Conservation (phyloP, 345 rosid genomes). For the Eutrema yunnanense region DNA sequence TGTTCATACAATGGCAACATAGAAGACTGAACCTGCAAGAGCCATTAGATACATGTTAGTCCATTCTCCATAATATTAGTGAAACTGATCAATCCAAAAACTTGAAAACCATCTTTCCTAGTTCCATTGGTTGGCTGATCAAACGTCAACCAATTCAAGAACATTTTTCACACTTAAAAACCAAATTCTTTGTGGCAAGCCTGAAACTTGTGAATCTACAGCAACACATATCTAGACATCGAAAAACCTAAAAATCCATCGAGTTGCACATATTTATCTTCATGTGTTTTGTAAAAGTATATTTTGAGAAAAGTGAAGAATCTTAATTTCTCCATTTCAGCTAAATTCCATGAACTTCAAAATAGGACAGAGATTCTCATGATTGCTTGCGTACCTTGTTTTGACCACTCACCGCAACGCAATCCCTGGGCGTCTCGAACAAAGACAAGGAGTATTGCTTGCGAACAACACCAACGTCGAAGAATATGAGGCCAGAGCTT, state of each 20-base stretch:
- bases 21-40: slow-evolving; percentile 9
- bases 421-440: slow-evolving; percentile 80
- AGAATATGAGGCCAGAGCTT: slow-evolving; percentile 74
- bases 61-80: background rate
- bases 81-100: too few relatives aligned
- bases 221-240: too few relatives aligned
- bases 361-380: background rate
- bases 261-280: too few relatives aligned
- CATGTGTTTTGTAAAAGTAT: too few relatives aligned
- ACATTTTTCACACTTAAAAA: too few relatives aligned
- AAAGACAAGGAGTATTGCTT: slow-evolving; percentile 81
- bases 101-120: too few relatives aligned
- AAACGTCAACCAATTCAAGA: too few relatives aligned
- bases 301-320: too few relatives aligned
- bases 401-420: slow-evolving; percentile 36
- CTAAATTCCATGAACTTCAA: background rate
- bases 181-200: too few relatives aligned
- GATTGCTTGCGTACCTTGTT: background rate
- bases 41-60: background rate
- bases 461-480: slow-evolving; percentile 74
- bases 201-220: too few relatives aligned
- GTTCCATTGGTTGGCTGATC: too few relatives aligned
- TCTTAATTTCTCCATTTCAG: background rate
- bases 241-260: too few relatives aligned
- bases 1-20: slow-evolving; percentile 18